Conservation (phyloP, 176 grass and related monocot species). For the Oryza meridionalis region DNA sequence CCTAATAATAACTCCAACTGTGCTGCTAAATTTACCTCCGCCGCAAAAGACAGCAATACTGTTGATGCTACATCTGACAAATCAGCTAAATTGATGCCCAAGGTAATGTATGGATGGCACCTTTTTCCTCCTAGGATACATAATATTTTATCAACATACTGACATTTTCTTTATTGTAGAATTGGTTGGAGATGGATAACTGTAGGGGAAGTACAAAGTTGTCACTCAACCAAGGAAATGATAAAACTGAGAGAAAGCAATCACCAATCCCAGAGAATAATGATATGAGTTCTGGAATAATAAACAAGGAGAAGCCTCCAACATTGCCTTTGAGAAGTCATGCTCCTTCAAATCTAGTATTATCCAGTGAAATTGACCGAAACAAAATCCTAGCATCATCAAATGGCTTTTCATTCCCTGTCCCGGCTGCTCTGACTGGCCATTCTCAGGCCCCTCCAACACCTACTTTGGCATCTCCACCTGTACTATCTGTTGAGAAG, state of each 20-base stretch:
- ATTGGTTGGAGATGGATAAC: constrained; percentile 39
- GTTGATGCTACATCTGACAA: constrained; percentile 31
- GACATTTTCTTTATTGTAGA: constrained; percentile 31
- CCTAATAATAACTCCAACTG: background rate
- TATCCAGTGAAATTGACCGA: constrained; percentile 35
- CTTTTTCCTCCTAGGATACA: background rate
- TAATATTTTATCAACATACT: background rate
- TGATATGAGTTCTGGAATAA: background rate
- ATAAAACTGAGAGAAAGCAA: constrained; percentile 23
- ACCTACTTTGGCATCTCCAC: constrained; percentile 48
- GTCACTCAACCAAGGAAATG: background rate
- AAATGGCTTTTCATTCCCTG: constrained; percentile 49
- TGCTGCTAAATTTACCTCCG: constrained; percentile 8
- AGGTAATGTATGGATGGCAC: constrained; percentile 33
- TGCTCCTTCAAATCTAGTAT: constrained; percentile 26
- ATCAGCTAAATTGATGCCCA: constrained; percentile 24
- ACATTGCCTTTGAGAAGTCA: constrained; percentile 17
- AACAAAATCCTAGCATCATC: constrained; percentile 34
- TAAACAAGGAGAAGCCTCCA: constrained; percentile 33
- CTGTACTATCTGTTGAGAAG: constrained; percentile 40
- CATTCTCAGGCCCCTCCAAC: constrained; percentile 45
- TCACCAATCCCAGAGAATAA: background rate
- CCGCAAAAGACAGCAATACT: constrained; percentile 26
- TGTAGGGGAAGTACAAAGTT: constrained; percentile 11
- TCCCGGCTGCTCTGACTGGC: constrained; percentile 20